Base-by-base conservation (phyloP, 2,329 filamentous ascomycete genomes). In the Raffaelea albimanens region DNA sequence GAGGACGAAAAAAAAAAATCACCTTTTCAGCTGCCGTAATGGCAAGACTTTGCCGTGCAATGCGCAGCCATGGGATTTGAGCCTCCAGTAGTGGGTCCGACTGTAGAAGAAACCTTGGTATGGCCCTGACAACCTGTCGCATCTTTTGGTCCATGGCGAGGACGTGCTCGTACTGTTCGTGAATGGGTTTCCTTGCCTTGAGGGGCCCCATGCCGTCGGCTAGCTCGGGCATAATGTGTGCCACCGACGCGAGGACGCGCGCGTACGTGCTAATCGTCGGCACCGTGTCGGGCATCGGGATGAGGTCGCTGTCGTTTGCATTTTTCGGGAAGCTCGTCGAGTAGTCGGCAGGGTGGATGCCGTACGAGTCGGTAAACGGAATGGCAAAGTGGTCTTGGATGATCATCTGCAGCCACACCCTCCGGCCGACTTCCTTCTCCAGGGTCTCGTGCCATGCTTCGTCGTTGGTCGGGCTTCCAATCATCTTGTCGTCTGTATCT, bases 11-110 rank as follows among this genome's bases (percentile, higher is more conserved):
- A 13, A 7, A 13, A 29, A 29, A 13, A 7, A 29, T n/a, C 10
- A 46, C 48, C 44, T 67, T 67, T 44, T 67, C 63, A 2, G 64
- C 63, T 8, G 62, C 61, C 0, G 62, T 64, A 21, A 67, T 65
- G 8, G 63, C 62, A 22, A 66, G 57, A 47, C 61, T 65, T 33
- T 59, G 58, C 11, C 62, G 59, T 5, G 63, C 64, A 13, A 54
- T 63, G 2, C 53, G 53, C 10, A 66, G 56, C 63, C 63, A 66
- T 1, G 57, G 56, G 4, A 59, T 55, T 20, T 55, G 50, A 2
- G 54, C 47, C 45, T 42, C 56, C 45, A 51, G 57, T 48, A 47
- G 53, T 45, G n/a, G 44, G 43, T 44, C 52, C 43, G 44, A 48
- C 11, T 59, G 60, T 7, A 65, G 45, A 3, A 65, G 52, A 25